Conservation (phyloP, 106 monocot species). For the Phalaenopsis equestris region DNA sequence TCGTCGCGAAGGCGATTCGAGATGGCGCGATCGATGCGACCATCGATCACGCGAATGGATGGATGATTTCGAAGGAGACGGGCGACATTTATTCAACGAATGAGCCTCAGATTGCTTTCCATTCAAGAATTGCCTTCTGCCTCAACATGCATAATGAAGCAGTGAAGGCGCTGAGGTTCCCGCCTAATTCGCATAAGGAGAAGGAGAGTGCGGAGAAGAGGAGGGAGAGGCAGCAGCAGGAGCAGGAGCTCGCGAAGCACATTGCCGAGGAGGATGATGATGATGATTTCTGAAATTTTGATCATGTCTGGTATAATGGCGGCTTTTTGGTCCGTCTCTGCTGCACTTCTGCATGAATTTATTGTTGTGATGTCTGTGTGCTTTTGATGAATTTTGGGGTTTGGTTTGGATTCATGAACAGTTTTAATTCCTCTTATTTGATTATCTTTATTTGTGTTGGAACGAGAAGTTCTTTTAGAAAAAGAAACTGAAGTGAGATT, state of each 20-base stretch:
- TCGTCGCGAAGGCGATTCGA: slow-evolving; percentile 86
- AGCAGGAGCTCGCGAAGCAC: slow-evolving; percentile 61
- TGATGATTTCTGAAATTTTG: slow-evolving; percentile 34
- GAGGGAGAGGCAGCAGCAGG: slow-evolving; percentile 57
- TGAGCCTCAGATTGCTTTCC: slow-evolving; percentile 88
- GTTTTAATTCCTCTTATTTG: not conserved
- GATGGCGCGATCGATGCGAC: slow-evolving; percentile 95
- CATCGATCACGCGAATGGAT: slow-evolving; percentile 75
- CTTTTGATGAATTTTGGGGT: not conserved
- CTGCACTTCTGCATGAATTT: no score
- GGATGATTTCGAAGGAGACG: slow-evolving; percentile 96
- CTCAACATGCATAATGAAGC: slow-evolving; percentile 98
- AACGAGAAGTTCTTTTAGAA: no score
- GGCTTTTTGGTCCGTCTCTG: no score
- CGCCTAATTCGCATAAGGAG: slow-evolving; percentile 90
- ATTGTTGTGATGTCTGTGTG: no score
- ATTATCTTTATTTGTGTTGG: not conserved
- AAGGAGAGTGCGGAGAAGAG: slow-evolving; percentile 76
- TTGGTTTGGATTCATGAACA: not conserved
- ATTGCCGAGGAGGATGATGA: slow-evolving; percentile 66
- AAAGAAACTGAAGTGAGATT: no score
- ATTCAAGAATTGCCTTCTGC: slow-evolving; percentile 90
- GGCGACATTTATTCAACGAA: slow-evolving; percentile 95
- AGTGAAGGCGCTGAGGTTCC: slow-evolving; percentile 80
- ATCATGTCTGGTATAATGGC: no score